phyloP scores from a whole-genome alignment of 1,284 basidiomycete genomes.

The Blastosporella zonata region DNA sequence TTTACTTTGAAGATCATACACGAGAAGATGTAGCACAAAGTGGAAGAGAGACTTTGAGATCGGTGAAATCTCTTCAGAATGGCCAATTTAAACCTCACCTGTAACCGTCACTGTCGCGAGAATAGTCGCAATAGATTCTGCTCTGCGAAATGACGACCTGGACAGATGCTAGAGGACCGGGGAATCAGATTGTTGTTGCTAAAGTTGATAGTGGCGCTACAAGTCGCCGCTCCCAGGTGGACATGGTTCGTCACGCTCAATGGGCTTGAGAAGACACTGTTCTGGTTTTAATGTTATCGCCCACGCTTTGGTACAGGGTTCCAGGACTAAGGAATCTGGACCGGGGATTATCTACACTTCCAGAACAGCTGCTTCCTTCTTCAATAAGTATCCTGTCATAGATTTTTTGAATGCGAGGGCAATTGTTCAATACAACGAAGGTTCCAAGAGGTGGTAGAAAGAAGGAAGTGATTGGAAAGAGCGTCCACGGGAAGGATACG shows the following conservation, averaged over 20 bases:
- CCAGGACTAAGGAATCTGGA: constrained; percentile 18
- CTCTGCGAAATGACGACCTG: constrained; percentile 13
- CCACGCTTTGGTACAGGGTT: constrained; percentile 28
- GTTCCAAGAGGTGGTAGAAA: too few relatives aligned
- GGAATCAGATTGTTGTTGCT: background rate
- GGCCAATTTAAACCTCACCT: constrained; percentile 4
- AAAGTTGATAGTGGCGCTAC: background rate
- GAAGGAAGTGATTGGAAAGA: too few relatives aligned
- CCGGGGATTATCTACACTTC: too few relatives aligned
- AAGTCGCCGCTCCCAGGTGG: constrained; percentile 33
- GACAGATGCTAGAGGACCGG: constrained; percentile 11
- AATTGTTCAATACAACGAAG: too few relatives aligned
- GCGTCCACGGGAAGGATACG: too few relatives aligned
- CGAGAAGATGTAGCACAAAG: background rate
- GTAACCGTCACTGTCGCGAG: constrained; percentile 10
- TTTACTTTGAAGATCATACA: constrained; percentile 6
- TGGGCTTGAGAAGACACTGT: constrained; percentile 29
- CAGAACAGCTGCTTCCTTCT: too few relatives aligned
- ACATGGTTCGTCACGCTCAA: constrained; percentile 28
- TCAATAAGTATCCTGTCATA: too few relatives aligned
- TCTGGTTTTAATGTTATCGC: constrained; percentile 37
- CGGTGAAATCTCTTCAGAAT: constrained; percentile 4
- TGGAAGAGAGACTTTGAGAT: background rate
- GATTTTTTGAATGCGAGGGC: too few relatives aligned
- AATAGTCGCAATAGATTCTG: constrained; percentile 12